Base-by-base conservation (phyloP, 306 rosid genomes). In the Betula pendula region DNA sequence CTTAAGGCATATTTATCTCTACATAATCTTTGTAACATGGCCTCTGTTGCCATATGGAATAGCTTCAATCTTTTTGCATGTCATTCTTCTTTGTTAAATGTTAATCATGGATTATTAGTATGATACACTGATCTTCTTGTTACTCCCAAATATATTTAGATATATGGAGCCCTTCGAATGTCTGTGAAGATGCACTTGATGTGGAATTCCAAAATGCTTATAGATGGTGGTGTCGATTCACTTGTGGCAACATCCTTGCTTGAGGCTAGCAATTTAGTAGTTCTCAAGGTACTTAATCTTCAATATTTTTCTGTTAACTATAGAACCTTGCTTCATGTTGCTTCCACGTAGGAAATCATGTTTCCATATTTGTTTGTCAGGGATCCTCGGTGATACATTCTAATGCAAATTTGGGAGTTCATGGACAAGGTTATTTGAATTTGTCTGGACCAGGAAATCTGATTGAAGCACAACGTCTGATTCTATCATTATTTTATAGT, bases 131-230 rank as follows among this genome's bases (percentile, higher is more conserved):
- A 49, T 20, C 58, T 17, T 69, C 40, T 58, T 56, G 65, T 40
- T 27, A 6, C 81, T 29, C 49, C 1, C 50, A 48, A 48, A 19
- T 51, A 70, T 68, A 77, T 71, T 75, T 86, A 95, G 99, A 90
- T 92, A 80, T 95, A 79, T 82, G 99, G 98, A 73, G 99, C 96
- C 49, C 94, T 95, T 81, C 99, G 99, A 2, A 95, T 92, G 97
- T 84, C 93, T 75, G 97, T 95, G 78, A 95, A 95, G 86, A 95
- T 95, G 87, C 90, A 87, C 84, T 86, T 92, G 87, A 90, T 95
- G 97, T 80, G 80, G 90, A 88, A 95, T 68, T 95, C 99, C 83
- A 87, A 92, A 88, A 88, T 95, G 84, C 90, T 89, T 79, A 91
- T 95, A 72, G 89, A 92, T 79, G 93, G 91, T 58, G 86, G 86